A percentile compares a stretch with the other conserved stretches of the same genome.
Conservation (phyloP, 1,284 basidiomycete species). For the Meira nashicola region DNA sequence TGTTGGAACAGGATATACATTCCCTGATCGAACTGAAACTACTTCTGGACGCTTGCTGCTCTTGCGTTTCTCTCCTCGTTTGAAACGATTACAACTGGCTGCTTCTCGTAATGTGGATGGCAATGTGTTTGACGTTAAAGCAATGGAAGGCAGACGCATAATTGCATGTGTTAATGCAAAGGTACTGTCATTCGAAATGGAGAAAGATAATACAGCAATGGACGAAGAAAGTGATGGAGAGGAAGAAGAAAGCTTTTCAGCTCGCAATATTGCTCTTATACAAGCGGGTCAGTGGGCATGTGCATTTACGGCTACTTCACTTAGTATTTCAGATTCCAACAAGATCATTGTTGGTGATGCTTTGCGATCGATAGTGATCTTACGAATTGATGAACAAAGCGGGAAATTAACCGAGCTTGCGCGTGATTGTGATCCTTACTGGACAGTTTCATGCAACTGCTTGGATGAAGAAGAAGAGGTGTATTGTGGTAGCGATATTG, state of each 20-base stretch:
- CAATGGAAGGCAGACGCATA: conserved; percentile 14
- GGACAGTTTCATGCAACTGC: conserved; percentile 41
- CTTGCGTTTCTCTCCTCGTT: conserved; percentile 14
- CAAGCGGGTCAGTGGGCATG: conserved; percentile 37
- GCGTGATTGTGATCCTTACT: conserved; percentile 48
- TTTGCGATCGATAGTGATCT: conserved; percentile 43
- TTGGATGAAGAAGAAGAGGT: conserved; percentile 32
- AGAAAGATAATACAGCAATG: background rate
- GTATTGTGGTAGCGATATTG: conserved; percentile 47
- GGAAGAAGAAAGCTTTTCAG: background rate
- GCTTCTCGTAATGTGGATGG: conserved; percentile 34
- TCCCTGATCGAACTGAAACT: conserved; percentile 24
- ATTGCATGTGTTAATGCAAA: conserved; percentile 44
- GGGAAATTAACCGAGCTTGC: conserved; percentile 32
- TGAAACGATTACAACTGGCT: conserved; percentile 8
- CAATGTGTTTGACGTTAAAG: conserved; percentile 39
- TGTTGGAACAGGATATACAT: conserved; percentile 38
- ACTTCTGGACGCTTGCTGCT: conserved; percentile 30
- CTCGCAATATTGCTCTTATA: conserved; percentile 9
- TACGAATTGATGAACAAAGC: conserved; percentile 21
- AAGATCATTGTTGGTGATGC: conserved; percentile 46
- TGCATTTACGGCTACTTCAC: conserved; percentile 44
- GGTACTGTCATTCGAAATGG: conserved; percentile 18
- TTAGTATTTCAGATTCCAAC: conserved; percentile 21
- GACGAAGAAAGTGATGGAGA: background rate